Base-by-base conservation (phyloP, 1,139 yeast species). In the Taphrina flavorubra region DNA sequence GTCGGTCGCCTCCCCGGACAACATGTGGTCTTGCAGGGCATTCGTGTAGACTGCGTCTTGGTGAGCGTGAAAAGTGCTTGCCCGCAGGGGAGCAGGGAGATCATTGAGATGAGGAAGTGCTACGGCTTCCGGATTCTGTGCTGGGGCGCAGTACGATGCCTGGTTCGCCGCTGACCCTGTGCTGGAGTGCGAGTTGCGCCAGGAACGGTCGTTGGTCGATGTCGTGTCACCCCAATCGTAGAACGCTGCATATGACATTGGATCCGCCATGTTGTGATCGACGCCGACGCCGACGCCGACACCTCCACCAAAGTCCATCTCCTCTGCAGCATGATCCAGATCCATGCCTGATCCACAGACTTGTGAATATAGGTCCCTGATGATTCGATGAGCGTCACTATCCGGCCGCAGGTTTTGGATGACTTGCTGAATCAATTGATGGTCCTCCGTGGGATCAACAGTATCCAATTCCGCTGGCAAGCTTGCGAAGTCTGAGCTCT, bases 61-160 rank as follows among this genome's bases (percentile, higher is more conserved):
- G 36, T 49, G 53, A 3, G 53, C 53, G n/a, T 49, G 53, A 18
- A 49, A 49, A n/a, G 53, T 49, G n/a, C 53, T 49, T 8, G 53
- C 53, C 6, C n/a, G 36, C 8, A 34, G 36, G 3, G 36, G 53
- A 20, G 53, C 53, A 11, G 53, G 53, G 8, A 11, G 53, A 18
- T 49, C 53, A 8, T 18, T 8, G 13, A 49, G 53, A n/a, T 49
- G 34, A 1, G 53, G 53, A 5, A 49, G 36, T 20, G 36, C 53
- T 34, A 49, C 36, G n/a, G 36, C 53, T 20, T 49, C 53, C n/a
- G 53, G 53, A 20, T 49, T 49, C 36, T 49, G 53, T n/a, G 53
- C 53, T 20, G 10, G 53, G 8, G 36, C 53, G 10, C 53, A 49
- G 20, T 11, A 25, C 36, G n/a, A 25, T n/a, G 8, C 53, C 6